Evolutionary conservation across 2,329 filamentous ascomycete species (phyloP).

Genomic region (Chaetomiaceae sp.): DNA sequence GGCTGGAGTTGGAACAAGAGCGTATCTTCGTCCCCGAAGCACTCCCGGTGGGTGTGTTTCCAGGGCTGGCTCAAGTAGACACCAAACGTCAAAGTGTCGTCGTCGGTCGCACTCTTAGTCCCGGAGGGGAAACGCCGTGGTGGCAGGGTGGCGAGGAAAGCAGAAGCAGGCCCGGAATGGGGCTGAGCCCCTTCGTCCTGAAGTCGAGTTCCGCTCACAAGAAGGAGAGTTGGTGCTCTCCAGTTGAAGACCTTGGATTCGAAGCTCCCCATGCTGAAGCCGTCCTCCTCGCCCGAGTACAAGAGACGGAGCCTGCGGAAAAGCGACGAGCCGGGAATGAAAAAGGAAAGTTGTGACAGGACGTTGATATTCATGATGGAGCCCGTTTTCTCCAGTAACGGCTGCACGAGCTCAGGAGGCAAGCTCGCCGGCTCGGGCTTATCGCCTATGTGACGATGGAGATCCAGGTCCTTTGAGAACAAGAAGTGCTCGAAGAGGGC

Average conservation of each 20-base stretch:
- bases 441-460: conserved; percentile 49
- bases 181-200: conserved; percentile 37
- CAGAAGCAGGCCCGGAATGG: conserved; percentile 46
- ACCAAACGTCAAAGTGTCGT: conserved; percentile 59
- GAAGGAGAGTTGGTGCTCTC: conserved; percentile 67
- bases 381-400: conserved; percentile 48
- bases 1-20: conserved; percentile 69
- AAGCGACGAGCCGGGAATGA: conserved; percentile 59
- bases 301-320: conserved; percentile 63
- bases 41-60: conserved; percentile 63
- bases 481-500: conserved; percentile 71
- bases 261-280: conserved; percentile 74
- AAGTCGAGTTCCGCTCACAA: conserved; percentile 63
- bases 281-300: conserved; percentile 66
- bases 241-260: conserved; percentile 73
- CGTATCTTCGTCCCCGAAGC: conserved; percentile 61
- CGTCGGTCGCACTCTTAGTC: conserved; percentile 32
- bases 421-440: conserved; percentile 11
- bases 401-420: conserved; percentile 36
- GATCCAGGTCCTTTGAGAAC: conserved; percentile 67
- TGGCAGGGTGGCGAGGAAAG: conserved; percentile 59
- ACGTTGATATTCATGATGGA: conserved; percentile 62
- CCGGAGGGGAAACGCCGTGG: conserved; percentile 56
- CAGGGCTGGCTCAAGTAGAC: conserved; percentile 64
- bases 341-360: conserved; percentile 68